Evolutionary conservation across 331 rosid genomes (phyloP).

Genomic region (Quercus lobata): DNA sequence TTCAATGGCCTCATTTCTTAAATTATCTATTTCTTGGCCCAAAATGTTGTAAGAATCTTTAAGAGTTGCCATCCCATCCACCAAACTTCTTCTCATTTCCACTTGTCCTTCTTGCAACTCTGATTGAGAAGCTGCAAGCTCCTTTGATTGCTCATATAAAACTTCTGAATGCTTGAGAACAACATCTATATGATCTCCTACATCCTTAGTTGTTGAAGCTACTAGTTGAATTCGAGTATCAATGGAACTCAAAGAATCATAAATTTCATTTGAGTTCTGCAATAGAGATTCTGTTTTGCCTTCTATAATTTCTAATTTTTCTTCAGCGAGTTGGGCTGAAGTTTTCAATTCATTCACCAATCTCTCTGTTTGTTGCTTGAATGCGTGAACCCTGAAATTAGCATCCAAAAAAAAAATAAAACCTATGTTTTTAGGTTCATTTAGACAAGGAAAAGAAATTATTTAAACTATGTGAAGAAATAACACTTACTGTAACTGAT

Average conservation of each 20-base stretch:
- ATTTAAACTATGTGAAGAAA: not conserved
- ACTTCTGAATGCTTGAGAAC: constrained; percentile 49
- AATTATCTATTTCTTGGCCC: constrained; percentile 46
- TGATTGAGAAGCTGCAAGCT: constrained; percentile 52
- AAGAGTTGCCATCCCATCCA: constrained; percentile 55
- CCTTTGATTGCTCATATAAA: constrained; percentile 56
- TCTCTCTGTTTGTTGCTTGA: constrained; percentile 74
- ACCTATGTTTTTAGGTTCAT: not conserved
- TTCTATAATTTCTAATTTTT: constrained; percentile 52
- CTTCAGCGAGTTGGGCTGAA: constrained; percentile 66
- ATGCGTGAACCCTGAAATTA: constrained; percentile 42
- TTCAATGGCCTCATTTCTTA: constrained; percentile 57
- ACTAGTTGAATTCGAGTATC: constrained; percentile 39
- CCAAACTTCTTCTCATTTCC: constrained; percentile 47
- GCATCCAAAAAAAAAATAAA: not conserved
- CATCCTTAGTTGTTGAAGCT: constrained; percentile 39
- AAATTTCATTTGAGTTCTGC: constrained; percentile 37
- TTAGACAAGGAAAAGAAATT: not conserved
- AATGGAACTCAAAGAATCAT: constrained; percentile 43
- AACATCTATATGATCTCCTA: constrained; percentile 47
- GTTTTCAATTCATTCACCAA: constrained; percentile 63
- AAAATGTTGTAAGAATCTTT: constrained; percentile 50
- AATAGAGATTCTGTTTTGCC: constrained; percentile 51
- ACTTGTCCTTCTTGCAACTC: constrained; percentile 66
- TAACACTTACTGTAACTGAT: constrained; percentile 73